Base-by-base conservation (phyloP, 805 yeast genomes). In the Wickerhamiella azyma region DNA sequence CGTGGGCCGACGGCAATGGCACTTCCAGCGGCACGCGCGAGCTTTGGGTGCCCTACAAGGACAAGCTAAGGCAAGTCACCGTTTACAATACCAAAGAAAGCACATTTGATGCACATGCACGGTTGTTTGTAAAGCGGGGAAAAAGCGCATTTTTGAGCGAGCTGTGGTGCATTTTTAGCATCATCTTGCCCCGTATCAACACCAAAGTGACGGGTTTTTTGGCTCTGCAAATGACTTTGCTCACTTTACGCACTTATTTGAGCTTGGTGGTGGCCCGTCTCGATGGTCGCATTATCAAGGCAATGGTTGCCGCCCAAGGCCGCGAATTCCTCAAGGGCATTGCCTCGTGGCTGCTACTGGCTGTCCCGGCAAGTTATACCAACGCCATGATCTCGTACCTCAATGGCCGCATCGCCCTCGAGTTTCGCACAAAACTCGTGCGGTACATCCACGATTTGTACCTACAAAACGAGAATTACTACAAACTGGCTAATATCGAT, bases 261-360 rank as follows among this genome's bases (percentile, higher is more conserved):
- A 81, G 92, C 26, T 69, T 88, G 47, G 65, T 86, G 48, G 85
- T 88, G 28, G 94, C 97, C 3, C 80, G 81, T 59, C 68, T 88
- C 43, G 97, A 88, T 61, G 96, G 96, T 55, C 89, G 83, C 60
- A 81, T 88, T 43, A 95, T 86, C 39, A 80, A 83, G 60, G 89
- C 86, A 61, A 74, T 88, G 58, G 85, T 88, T 53, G 79, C 85
- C 14, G 85, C 86, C 14, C 77, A 80, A 52, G 85, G 86, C 16
- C 72, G 68, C 53, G 79, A 79, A 45, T 88, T 88, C 55, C 61
- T 77, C 36, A 68, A 83, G 49, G 95, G 88, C 60, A 68, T 88
- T 61, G 72, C 76, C 9, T 81, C 82, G 61, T 88, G 96, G 96
- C 75, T 88, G 48, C 64, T 83, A 49, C 78, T 88, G 58, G 96